These are phyloP conservation scores for Moesziomyces sp. DNA, from an alignment of 1,284 basidiomycete species.

Conservation along the genomic window DNA sequence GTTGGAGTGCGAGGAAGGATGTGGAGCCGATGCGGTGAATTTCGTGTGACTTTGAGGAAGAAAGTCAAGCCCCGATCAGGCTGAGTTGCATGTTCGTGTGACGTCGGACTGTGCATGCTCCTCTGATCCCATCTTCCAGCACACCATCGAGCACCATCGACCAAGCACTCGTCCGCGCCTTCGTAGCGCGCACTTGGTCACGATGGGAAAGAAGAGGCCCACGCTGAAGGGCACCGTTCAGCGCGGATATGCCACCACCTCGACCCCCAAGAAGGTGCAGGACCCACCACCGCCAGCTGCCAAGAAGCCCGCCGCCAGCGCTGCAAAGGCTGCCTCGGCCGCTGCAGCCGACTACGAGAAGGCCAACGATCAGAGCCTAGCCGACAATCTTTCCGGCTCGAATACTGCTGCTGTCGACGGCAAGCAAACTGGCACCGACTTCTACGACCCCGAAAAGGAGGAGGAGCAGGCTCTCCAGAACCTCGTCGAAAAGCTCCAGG, in stretches of 20 bases:
- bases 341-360: conserved; percentile 50
- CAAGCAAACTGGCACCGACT: conserved; percentile 5
- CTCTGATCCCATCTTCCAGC: not conserved
- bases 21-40: not conserved
- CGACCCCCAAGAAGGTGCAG: conserved; percentile 81
- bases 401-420: conserved; percentile 12
- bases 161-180: not conserved
- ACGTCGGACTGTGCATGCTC: conserved; percentile 1
- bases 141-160: conserved; percentile 6
- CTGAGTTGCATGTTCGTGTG: conserved; percentile 9
- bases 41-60: not conserved
- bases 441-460: conserved; percentile 54
- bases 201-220: conserved; percentile 62
- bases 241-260: conserved; percentile 70
- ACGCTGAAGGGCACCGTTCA: conserved; percentile 59
- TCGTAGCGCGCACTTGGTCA: not conserved
- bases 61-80: too few species aligned
- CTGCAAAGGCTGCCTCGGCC: conserved; percentile 25
- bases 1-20: not conserved
- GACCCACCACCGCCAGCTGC: conserved; percentile 61
- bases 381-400: conserved; percentile 29
- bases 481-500: conserved; percentile 79
- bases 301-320: conserved; percentile 64
- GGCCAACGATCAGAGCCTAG: conserved; percentile 37
- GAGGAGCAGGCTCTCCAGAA: conserved; percentile 65